These are phyloP conservation scores for Blastobotrys muscicola DNA, from an alignment of 805 yeast genomes.

Conservation along the genomic window DNA sequence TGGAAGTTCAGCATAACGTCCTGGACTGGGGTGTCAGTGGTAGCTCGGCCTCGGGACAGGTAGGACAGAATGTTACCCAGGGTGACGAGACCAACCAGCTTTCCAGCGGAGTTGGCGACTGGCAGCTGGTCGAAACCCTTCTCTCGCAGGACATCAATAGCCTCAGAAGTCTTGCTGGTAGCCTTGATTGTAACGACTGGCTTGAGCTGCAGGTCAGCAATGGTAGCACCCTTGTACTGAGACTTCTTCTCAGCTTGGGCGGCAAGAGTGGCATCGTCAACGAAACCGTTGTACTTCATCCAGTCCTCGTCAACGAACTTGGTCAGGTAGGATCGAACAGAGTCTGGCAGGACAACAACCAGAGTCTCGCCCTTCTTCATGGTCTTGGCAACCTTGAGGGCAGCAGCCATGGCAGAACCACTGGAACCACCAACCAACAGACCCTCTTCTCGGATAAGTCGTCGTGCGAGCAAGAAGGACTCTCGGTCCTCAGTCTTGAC, in stretches of 20 bases:
- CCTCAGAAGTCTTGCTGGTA: conserved; percentile 49
- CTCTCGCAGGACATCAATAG: conserved; percentile 58
- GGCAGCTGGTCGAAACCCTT: conserved; percentile 84
- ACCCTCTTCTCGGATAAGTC: conserved; percentile 77
- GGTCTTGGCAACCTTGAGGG: conserved; percentile 56
- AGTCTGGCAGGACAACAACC: conserved; percentile 79
- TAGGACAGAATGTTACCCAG: conserved; percentile 61
- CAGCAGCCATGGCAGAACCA: conserved; percentile 76
- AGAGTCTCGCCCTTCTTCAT: conserved; percentile 64
- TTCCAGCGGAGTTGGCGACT: conserved; percentile 48
- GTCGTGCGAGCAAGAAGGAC: conserved; percentile 70
- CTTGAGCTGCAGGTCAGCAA: conserved; percentile 60
- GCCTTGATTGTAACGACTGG: conserved; percentile 70
- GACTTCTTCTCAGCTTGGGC: conserved; percentile 28
- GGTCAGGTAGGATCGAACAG: conserved; percentile 76
- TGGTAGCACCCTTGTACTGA: conserved; percentile 44
- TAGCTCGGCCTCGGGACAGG: conserved; percentile 51
- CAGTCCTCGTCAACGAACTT: conserved; percentile 88
- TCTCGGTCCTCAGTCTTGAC: conserved; percentile 78
- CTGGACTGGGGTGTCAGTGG: conserved; percentile 45
- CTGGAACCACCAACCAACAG: conserved; percentile 84
- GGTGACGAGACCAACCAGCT: conserved; percentile 67
- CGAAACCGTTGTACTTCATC: conserved; percentile 72
- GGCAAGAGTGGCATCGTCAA: conserved; percentile 41
- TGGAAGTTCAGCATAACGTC: conserved; percentile 66